These are phyloP conservation scores for Ustilaginoidea virens DNA, from an alignment of 2,329 filamentous ascomycete species.

Conservation along the genomic window DNA sequence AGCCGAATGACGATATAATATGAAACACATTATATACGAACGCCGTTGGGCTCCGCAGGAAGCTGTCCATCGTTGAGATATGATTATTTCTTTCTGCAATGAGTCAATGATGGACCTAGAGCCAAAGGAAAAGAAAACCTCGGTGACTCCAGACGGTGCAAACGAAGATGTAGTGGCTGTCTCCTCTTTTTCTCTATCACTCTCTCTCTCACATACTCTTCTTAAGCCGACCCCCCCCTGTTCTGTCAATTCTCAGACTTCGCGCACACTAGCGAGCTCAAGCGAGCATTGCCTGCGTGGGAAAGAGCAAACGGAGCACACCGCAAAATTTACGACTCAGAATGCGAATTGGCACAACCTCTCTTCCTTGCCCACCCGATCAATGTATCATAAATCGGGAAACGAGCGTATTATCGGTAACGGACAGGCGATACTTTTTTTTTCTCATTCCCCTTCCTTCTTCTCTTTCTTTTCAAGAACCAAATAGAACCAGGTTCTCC, in stretches of 20 bases:
- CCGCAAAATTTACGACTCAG: neutral
- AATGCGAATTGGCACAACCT: too few relatives aligned
- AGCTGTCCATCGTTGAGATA: constrained; percentile 1
- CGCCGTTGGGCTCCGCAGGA: constrained; percentile 5
- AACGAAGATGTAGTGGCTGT: too few relatives aligned
- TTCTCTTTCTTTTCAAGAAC: too few relatives aligned
- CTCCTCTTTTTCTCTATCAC: too few relatives aligned
- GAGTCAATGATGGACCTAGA: too few relatives aligned
- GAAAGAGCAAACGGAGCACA: constrained; percentile 6
- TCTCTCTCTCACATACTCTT: too few relatives aligned
- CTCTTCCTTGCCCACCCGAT: constrained; percentile 1
- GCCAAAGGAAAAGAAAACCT: too few relatives aligned
- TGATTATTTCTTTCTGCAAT: neutral
- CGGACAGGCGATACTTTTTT: too few relatives aligned
- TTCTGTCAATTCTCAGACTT: neutral
- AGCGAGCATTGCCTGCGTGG: constrained; percentile 1
- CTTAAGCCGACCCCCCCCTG: too few relatives aligned
- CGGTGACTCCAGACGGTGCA: too few relatives aligned
- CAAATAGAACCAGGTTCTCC: too few relatives aligned
- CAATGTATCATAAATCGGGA: neutral
- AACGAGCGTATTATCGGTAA: constrained; percentile 1
- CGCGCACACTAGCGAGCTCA: constrained; percentile 2
- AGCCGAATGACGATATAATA: constrained; percentile 12
- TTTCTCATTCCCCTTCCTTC: too few relatives aligned
- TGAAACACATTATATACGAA: constrained; percentile 4